These are phyloP conservation scores for Chenopodium suecicum DNA, from an alignment of 148 eudicot species.

Conservation along the genomic window DNA sequence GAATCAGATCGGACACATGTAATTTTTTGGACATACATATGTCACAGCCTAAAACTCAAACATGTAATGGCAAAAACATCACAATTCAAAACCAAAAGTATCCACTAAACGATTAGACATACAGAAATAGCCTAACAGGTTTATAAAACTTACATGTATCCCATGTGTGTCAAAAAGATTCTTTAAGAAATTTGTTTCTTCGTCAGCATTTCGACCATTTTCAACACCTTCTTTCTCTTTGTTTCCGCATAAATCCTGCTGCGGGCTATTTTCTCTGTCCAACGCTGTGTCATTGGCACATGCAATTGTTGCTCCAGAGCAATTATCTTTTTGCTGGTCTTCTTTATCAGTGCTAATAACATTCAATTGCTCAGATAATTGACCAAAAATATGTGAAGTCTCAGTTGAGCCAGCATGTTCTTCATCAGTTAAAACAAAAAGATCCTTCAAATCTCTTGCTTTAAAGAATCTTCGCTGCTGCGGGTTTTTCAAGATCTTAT, in stretches of 20 bases:
- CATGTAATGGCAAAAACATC: not conserved
- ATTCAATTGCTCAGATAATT: slow-evolving; percentile 70
- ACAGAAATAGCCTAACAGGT: slow-evolving; percentile 4
- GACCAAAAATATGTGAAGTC: slow-evolving; percentile 82
- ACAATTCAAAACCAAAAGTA: not conserved
- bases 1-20: not conserved
- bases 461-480: slow-evolving; percentile 94
- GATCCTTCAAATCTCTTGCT: slow-evolving; percentile 91
- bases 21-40: not conserved
- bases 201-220: slow-evolving; percentile 45
- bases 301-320: slow-evolving; percentile 22
- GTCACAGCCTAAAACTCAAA: not conserved
- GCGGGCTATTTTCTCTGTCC: slow-evolving; percentile 26
- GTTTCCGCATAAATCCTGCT: slow-evolving; percentile 24
- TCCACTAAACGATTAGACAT: not conserved
- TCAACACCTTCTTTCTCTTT: slow-evolving; percentile 44
- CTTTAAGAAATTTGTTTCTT: slow-evolving; percentile 68
- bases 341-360: slow-evolving; percentile 53
- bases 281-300: slow-evolving; percentile 27
- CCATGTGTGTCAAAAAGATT: slow-evolving; percentile 90
- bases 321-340: slow-evolving; percentile 32
- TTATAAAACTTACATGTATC: slow-evolving; percentile 73
- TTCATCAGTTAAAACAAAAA: slow-evolving; percentile 73
- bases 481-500: slow-evolving; percentile 92
- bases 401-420: slow-evolving; percentile 66